phyloP scores from a whole-genome alignment of 805 yeast species.

The Saturnispora zaruensis region DNA sequence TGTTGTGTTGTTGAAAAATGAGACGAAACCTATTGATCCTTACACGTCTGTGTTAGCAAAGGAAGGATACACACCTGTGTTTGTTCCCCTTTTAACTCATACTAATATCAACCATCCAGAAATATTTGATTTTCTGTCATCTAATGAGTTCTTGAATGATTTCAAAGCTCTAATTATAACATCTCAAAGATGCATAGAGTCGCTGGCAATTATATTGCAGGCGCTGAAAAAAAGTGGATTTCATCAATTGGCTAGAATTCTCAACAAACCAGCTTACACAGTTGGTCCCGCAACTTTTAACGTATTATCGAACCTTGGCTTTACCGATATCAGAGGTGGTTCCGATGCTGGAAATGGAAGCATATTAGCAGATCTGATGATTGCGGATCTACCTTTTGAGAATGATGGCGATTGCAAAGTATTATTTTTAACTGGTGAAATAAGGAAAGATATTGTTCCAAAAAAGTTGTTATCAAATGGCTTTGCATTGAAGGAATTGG shows the following conservation, averaged over 20 bases:
- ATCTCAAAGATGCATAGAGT: conserved; percentile 87
- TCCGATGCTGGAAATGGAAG: conserved; percentile 73
- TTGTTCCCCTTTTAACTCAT: conserved; percentile 71
- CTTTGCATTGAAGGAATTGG: conserved; percentile 44
- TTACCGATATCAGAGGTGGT: conserved; percentile 63
- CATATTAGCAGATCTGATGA: conserved; percentile 55
- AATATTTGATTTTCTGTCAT: conserved; percentile 37
- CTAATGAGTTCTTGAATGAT: conserved; percentile 32
- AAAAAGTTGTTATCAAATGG: conserved; percentile 38
- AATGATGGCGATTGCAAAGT: conserved; percentile 27
- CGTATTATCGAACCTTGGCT: conserved; percentile 54
- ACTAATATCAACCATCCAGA: conserved; percentile 40
- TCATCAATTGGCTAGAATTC: conserved; percentile 25
- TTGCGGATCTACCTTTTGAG: conserved; percentile 27
- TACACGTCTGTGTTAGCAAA: conserved; percentile 40
- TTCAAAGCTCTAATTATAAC: conserved; percentile 63
- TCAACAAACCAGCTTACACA: conserved; percentile 55
- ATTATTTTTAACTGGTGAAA: conserved; percentile 78
- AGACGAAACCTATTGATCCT: conserved; percentile 59
- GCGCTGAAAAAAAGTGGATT: conserved; percentile 16
- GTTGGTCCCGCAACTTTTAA: conserved; percentile 86
- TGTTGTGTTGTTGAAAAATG: conserved; percentile 60
- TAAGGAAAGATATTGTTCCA: conserved; percentile 76
- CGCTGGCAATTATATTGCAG: conserved; percentile 41
- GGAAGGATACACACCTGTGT: conserved; percentile 37